Base-by-base conservation (phyloP, 2,329 filamentous ascomycete species). In the Boeremia lycopersici region DNA sequence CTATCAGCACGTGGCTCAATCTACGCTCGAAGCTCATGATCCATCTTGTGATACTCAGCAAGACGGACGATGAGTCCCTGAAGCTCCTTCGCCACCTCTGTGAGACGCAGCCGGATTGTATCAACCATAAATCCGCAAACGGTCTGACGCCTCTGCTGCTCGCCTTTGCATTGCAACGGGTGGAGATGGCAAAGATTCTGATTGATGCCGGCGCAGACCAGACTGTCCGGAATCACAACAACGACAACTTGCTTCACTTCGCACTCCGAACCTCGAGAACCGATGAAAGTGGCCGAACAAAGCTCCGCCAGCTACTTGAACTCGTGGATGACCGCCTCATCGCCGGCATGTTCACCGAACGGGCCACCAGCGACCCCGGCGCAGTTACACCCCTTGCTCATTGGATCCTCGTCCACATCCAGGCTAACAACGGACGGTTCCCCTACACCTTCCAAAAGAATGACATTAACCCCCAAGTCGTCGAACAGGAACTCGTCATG, bases 181-280 rank as follows among this genome's bases (percentile, higher is more conserved):
- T 80, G 13, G 76, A 84, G 1, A 81, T 83, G 17, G 82, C 83
- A 13, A 83, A 84, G 64, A 77, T 85, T 0, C 80, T 96, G 31
- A 80, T 93, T 45, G 77, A 81, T 1, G 84, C 83, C 25, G 89
- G 89, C 3, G 89, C 89, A 2, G 85, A 95, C 66, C 87, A 90
- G 67, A 84, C 84, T 1, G 77, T 77, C 30, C 86, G 86, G 23
- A 87, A 90, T 66, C 75, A 75, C 9, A 69, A 76, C 3, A 85
- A 85, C 10, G 81, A 84, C 61, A 96, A 93, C 63, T 76, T 93
- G 13, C 59, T 93, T 1, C 91, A 96, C 2, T 78, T 86, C 6
- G 45, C 40, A 6, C 33, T 54, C n/a, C 31, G 11, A 1, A 13
- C 15, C 19, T 1, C 8, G 1, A 63, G 78, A 33, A 6, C 57